Percentiles rank a stretch among this genome's conserved stretches.
Conservation (phyloP, 176 grass and related monocot species). For the Paspalum vaginatum region DNA sequence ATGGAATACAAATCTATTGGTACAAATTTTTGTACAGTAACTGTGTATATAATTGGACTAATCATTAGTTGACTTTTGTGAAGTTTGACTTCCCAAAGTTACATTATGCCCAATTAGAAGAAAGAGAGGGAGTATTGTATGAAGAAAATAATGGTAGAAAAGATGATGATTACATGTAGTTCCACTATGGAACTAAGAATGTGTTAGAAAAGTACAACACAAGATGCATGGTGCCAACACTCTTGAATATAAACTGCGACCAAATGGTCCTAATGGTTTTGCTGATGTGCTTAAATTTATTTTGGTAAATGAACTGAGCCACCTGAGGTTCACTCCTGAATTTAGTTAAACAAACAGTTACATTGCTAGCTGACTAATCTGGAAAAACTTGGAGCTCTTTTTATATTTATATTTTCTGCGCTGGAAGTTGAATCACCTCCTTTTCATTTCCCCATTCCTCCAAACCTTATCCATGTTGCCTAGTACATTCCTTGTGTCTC, state of each 20-base stretch:
- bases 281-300: constrained; percentile 22
- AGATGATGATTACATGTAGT: background rate
- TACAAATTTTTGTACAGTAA: background rate
- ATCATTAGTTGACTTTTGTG: background rate
- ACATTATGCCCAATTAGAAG: background rate
- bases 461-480: background rate
- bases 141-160: background rate
- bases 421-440: background rate
- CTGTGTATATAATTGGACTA: background rate
- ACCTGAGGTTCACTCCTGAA: constrained; percentile 19
- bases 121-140: background rate
- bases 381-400: background rate
- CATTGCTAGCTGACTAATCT: constrained; percentile 1
- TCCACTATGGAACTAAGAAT: constrained; percentile 24
- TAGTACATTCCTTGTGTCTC: background rate
- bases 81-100: background rate
- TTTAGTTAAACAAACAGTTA: constrained; percentile 21
- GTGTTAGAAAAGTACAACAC: background rate
- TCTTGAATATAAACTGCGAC: constrained; percentile 5
- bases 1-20: too few species aligned
- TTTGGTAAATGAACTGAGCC: constrained; percentile 24
- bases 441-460: background rate
- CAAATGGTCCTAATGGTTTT: constrained; percentile 23
- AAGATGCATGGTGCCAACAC: background rate
- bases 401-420: background rate